Conservation (phyloP, 192 early-diverging fungal species). For the Cladochytrium replicatum region DNA sequence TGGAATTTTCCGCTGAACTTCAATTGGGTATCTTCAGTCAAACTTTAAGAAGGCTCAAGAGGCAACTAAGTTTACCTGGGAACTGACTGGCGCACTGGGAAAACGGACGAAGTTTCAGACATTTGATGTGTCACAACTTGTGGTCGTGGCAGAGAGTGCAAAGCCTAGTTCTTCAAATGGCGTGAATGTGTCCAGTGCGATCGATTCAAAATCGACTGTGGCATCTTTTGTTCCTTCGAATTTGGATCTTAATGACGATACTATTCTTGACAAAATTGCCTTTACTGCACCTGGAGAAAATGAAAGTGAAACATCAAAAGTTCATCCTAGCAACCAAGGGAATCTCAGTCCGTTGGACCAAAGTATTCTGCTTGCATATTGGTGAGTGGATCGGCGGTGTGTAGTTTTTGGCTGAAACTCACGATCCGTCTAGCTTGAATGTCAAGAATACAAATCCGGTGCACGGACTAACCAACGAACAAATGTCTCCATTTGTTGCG, state of each 20-base stretch:
- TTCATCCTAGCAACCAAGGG: conserved; percentile 38
- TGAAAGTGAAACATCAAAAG: conserved; percentile 24
- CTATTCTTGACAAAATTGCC: conserved; percentile 70
- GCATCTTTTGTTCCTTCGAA: conserved; percentile 44
- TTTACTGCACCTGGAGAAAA: conserved; percentile 42
- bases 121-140: conserved; percentile 81
- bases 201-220: conserved; percentile 9
- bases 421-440: conserved; percentile 49
- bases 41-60: conserved; percentile 66
- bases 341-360: conserved; percentile 77
- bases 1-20: neutral
- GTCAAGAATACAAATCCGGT: conserved; percentile 90
- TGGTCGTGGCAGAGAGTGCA: conserved; percentile 77
- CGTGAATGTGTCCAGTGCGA: conserved; percentile 9
- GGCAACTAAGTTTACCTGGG: conserved; percentile 70
- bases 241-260: conserved; percentile 85
- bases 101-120: conserved; percentile 87
- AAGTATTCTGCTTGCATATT: conserved; percentile 74
- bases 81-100: conserved; percentile 81
- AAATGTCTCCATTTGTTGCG: conserved; percentile 90
- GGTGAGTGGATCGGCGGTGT: conserved; percentile 3
- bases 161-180: conserved; percentile 18
- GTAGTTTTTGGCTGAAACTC: neutral
- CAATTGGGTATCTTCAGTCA: conserved; percentile 8
- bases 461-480: conserved; percentile 86